Base-by-base conservation (phyloP, 345 rosid genomes). In the Heritiera fomes region DNA sequence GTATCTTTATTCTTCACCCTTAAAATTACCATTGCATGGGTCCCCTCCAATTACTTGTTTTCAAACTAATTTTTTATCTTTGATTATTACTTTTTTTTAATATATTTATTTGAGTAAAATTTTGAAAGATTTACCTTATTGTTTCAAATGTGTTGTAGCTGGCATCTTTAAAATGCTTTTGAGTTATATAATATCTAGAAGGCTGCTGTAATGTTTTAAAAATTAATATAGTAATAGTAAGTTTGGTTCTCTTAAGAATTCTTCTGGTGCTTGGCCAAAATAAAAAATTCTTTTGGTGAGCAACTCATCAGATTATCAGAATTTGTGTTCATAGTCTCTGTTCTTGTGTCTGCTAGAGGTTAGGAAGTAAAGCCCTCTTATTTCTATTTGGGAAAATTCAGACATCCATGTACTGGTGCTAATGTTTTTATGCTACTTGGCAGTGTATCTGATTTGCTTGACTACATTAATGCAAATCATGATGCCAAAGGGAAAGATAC, bases 381-480 rank as follows among this genome's bases (percentile, higher is more conserved):
- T 75, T 62, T 17, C 41, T 50, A 58, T 40, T 45, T 64, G 52
- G 64, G 45, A 69, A 79, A 46, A 63, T n/a, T 71, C 49, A 43
- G 28, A 6, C 63, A n/a, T 75, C 71, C 71, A 60, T 77, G 52
- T 50, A 83, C 80, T 81, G 76, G 81, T 75, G 53, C 46, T 61
- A 28, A 82, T 75, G 10, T 59, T 69, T 69, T 76, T 76, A 73
- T 75, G 75, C 64, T 68, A 56, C 60, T 82, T 85, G 80, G 83
- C 97, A 96, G 98, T 84, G 98, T 96, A 55, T 94, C 98, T 12
- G 99, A 96, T 84, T 88, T 96, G 80, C 97, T 96, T 40, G 98
- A 96, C 88, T 96, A 92, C 80, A 96, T 96, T 75, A 94, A 89
- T 86, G 97, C 97, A 80, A 92, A 89, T 82, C 90, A 89, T 75